Percentiles rank a stretch among this genome's conserved stretches.
These are phyloP conservation scores for Clitopilus passeckerianus DNA, from an alignment of 768 basidiomycete species.

Conservation along the genomic window DNA sequence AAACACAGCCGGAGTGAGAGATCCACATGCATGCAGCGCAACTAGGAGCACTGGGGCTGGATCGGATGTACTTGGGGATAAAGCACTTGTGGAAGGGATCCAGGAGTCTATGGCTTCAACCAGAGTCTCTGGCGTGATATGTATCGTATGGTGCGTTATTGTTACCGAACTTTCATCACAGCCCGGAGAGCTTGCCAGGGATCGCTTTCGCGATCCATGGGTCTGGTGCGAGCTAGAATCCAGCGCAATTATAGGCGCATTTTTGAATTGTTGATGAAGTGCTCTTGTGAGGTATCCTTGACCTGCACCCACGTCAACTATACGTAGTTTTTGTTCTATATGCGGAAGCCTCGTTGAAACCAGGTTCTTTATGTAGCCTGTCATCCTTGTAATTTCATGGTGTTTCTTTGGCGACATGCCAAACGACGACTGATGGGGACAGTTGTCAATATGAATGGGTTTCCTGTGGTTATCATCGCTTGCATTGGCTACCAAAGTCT, in stretches of 20 bases:
- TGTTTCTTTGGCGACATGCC: conserved; percentile 77
- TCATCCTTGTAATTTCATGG: conserved; percentile 69
- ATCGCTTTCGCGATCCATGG: conserved; percentile 36
- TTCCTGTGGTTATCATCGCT: background rate
- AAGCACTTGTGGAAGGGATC: conserved; percentile 27
- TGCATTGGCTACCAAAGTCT: conserved; percentile 14
- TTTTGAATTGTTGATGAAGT: conserved; percentile 25
- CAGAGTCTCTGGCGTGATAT: conserved; percentile 47
- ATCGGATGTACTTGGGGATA: background rate
- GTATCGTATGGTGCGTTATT: conserved; percentile 52
- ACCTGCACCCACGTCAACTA: conserved; percentile 73
- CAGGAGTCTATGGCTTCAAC: conserved; percentile 45
- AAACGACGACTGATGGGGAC: conserved; percentile 9
- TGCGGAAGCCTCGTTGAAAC: conserved; percentile 18
- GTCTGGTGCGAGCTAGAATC: conserved; percentile 60
- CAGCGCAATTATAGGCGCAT: conserved; percentile 54
- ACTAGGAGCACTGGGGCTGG: conserved; percentile 52
- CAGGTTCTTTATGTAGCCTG: conserved; percentile 41
- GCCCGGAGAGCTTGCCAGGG: conserved; percentile 3
- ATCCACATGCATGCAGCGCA: conserved; percentile 74
- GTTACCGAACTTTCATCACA: conserved; percentile 9
- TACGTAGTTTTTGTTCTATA: conserved; percentile 23
- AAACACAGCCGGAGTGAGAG: conserved; percentile 62
- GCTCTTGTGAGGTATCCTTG: conserved; percentile 65
- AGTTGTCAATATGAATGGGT: background rate